Conservation (phyloP, 169 alveolate species). For the Cryptosporidium ubiquitum region DNA sequence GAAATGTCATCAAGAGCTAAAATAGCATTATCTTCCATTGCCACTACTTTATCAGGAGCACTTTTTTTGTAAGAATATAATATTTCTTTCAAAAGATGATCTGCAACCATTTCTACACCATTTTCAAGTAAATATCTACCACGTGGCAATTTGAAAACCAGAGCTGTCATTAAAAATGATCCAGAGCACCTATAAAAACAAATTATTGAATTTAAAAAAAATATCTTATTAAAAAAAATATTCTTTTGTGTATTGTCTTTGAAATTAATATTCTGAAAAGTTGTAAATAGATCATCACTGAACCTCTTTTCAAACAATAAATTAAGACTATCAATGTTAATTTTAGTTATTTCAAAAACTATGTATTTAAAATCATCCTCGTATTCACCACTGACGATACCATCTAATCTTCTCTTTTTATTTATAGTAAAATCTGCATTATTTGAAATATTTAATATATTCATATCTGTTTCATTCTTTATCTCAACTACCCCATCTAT, state of each 20-base stretch:
- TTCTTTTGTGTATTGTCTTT: not conserved
- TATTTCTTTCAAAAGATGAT: not conserved
- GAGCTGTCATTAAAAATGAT: constrained; percentile 19
- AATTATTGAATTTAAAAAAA: constrained; percentile 26
- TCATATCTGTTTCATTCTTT: not conserved
- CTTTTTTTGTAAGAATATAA: not conserved
- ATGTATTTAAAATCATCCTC: constrained; percentile 4
- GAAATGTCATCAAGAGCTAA: constrained; percentile 21
- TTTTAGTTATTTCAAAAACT: constrained; percentile 29
- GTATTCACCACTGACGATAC: not conserved
- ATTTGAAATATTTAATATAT: not conserved
- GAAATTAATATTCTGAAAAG: constrained; percentile 4
- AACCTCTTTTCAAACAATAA: not conserved
- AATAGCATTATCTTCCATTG: not conserved
- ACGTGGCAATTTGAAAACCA: constrained; percentile 53
- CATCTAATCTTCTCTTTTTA: not conserved
- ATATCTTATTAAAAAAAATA: constrained; percentile 11
- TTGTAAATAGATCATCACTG: not conserved
- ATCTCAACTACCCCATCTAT: not conserved
- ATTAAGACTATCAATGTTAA: constrained; percentile 14
- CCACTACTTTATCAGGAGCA: not conserved
- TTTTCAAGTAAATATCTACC: constrained; percentile 35
- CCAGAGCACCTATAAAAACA: constrained; percentile 72
- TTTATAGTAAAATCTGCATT: not conserved
- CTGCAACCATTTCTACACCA: constrained; percentile 21